These are phyloP conservation scores for Ogataea sp. DNA, from an alignment of 805 yeast species.

Conservation along the genomic window DNA sequence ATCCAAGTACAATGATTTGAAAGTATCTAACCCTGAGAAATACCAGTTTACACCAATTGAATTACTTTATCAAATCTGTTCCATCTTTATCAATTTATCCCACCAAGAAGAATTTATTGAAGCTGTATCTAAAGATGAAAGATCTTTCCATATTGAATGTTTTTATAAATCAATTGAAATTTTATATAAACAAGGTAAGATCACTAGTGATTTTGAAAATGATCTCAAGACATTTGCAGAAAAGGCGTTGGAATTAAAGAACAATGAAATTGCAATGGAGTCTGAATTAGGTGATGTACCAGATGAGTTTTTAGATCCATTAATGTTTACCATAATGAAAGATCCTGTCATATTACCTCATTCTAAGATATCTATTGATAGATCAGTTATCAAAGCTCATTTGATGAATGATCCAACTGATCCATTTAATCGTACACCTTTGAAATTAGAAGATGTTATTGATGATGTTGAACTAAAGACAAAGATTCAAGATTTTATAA, in stretches of 20 bases:
- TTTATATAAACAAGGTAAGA: constrained; percentile 46
- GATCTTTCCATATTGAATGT: constrained; percentile 67
- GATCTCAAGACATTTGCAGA: constrained; percentile 49
- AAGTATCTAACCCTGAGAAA: constrained; percentile 75
- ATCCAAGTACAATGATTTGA: constrained; percentile 83
- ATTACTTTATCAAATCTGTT: constrained; percentile 59
- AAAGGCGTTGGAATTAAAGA: constrained; percentile 52
- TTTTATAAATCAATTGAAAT: constrained; percentile 68
- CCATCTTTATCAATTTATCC: constrained; percentile 69
- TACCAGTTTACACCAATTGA: constrained; percentile 78
- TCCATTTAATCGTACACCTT: constrained; percentile 92
- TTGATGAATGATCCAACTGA: constrained; percentile 91
- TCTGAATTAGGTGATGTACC: constrained; percentile 88
- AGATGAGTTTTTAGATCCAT: constrained; percentile 93
- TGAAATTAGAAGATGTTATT: constrained; percentile 78
- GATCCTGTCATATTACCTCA: constrained; percentile 94
- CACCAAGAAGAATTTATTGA: constrained; percentile 54
- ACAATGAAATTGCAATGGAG: constrained; percentile 73
- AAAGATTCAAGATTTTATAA: constrained; percentile 52
- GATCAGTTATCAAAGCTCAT: constrained; percentile 90
- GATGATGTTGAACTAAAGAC: constrained; percentile 66
- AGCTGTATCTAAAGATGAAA: constrained; percentile 86
- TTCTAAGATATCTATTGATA: constrained; percentile 77
- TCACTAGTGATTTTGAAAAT: constrained; percentile 42
- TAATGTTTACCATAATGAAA: constrained; percentile 92